Base-by-base conservation (phyloP, 805 yeast species). In the Barnettozyma populi region DNA sequence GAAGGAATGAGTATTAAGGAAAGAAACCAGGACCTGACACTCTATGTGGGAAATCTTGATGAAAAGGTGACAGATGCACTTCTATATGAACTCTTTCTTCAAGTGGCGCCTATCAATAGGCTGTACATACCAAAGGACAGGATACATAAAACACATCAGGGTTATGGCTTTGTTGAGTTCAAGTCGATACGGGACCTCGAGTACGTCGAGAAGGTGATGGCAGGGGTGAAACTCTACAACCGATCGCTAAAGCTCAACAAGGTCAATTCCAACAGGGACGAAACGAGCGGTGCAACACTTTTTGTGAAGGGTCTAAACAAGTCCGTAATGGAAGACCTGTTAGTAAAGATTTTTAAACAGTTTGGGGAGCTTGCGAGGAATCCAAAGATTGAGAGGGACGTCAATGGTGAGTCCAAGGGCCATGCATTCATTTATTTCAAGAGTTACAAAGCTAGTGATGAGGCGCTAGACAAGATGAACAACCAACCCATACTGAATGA, bases 151-250 rank as follows among this genome's bases (percentile, higher is more conserved):
- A 69, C 76, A 1, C 90, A 86, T 57, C 95, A 85, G 58, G 97
- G 97, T 5, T 92, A 73, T 68, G 97, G 95, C 9, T 92, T 94
- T 66, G 84, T 86, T 1, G 94, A 87, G 60, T 83, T 86, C 57
- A 65, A 69, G 44, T 68, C 72, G 14, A 66, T 68, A 2, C 70
- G 66, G 18, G 97, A 89, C 56, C 84, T 85, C 0, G 84, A 80
- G 8, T 92, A 90, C 61, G 87, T 82, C 1, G 64, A 76, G 32
- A 73, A 76, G 49, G 64, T 86, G 1, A 62, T 87, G 60, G 70
- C 75, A 49, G 90, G 89, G 7, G 67, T 80, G 2, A 67, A 77
- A 35, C 64, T 90, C 41, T 86, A 63, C 60, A 86, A 83, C 2
- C 78, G 82, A 55, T 68, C 75, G 2, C 54, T 90, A 27, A 75